phyloP scores from a whole-genome alignment of 2,329 filamentous ascomycete genomes.

The Ceratocystis ficicola region DNA sequence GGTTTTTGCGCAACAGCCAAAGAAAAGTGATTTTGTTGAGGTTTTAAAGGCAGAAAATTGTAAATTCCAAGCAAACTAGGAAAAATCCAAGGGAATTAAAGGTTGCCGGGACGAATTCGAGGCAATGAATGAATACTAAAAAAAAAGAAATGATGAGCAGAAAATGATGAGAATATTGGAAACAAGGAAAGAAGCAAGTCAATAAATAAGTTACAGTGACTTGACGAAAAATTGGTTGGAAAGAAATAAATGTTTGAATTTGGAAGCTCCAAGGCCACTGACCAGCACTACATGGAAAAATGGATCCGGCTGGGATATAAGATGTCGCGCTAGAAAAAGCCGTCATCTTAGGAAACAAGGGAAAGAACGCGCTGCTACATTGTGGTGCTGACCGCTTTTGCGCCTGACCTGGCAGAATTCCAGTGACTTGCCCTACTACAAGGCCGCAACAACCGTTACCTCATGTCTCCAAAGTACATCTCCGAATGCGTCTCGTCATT shows the following conservation, averaged over 20 bases:
- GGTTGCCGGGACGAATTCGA: not conserved
- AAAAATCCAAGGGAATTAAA: not conserved
- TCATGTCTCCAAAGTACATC: no score
- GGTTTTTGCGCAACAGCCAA: not conserved
- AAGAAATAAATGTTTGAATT: constrained; percentile 12
- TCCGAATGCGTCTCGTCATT: no score
- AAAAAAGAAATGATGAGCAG: constrained; percentile 7
- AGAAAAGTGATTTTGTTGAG: not conserved
- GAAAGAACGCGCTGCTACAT: constrained; percentile 11
- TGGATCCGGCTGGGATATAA: not conserved
- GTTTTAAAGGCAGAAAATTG: not conserved
- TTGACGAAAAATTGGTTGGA: not conserved
- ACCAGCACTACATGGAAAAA: not conserved
- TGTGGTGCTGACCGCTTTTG: constrained; percentile 10
- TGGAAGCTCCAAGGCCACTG: constrained; percentile 1
- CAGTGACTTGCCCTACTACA: not conserved
- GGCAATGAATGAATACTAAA: constrained; percentile 7
- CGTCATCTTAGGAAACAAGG: not conserved
- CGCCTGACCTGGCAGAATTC: not conserved
- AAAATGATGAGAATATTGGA: not conserved
- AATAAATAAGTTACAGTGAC: not conserved
- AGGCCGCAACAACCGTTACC: no score
- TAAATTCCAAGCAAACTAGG: not conserved
- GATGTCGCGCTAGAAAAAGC: constrained; percentile 1
- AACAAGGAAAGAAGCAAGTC: not conserved